Evolutionary conservation across 1,284 basidiomycete species (phyloP), one percentile per base, ranked within the genome.

Genomic region (Xanthoconium separans): DNA sequence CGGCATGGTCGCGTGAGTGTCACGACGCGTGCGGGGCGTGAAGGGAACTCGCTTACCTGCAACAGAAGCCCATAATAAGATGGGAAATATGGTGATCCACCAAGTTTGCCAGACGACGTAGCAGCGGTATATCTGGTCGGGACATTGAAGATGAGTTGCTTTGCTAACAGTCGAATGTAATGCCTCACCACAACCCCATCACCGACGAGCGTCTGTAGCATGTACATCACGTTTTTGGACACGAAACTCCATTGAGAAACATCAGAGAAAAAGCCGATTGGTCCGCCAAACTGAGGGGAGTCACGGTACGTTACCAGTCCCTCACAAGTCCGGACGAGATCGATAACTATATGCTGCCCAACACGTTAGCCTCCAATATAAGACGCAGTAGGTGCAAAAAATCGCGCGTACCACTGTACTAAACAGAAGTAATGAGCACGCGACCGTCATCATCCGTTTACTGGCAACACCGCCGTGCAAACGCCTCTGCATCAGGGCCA

Each of bases 191-290:
- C 57, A 2, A 71, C 66, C 6, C 61, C 64, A 18, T 73, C 71
- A 1, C 70, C 67, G 33, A 73, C 57, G n/a, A 71, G 59, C 1
- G 71, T 72, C 42, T 74, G 71, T 13, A 60, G 51, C 16, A 29
- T 27, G 6, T 20, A 53, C 20, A 53, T 27, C 9, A 11, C 36
- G n/a, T 36, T 53, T n/a, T 53, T 53, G 31, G 41, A 10, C 16
- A 53, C 48, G 29, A 36, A 53, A 15, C 48, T 52, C 49, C 51
- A 51, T 22, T 53, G 51, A 7, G 51, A 51, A 10, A 51, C 24
- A 15, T 53, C 18, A 6, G 39, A 6, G 16, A 53, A 53, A 18
- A 22, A 53, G 1, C 10, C 39, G n/a, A 29, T 11, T 8, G 51
- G 51, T 0, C 60, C 57, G 10, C 51, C 55, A 6, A 47, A 41